Conservation (phyloP, 2,329 filamentous ascomycete species). For the Magnaporthiopsis rhizophila region DNA sequence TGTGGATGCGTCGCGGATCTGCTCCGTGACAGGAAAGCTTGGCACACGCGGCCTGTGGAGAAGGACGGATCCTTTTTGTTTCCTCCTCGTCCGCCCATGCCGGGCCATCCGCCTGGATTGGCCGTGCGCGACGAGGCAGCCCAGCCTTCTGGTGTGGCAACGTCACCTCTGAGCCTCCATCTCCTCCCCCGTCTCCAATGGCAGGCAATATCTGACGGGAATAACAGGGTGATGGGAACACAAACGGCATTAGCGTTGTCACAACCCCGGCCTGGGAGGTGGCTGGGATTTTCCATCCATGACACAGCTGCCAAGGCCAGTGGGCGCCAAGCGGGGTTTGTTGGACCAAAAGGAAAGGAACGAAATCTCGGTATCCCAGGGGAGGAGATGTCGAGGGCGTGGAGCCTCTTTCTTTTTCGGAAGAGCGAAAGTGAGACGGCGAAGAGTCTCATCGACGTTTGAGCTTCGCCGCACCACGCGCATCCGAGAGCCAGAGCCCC, state of each 20-base stretch:
- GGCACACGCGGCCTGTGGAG: background rate
- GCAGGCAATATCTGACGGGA: background rate
- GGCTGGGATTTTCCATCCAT: background rate
- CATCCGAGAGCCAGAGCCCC: slow-evolving; percentile 10
- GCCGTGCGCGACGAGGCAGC: too few species aligned
- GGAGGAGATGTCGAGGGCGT: background rate
- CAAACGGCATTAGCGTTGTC: background rate
- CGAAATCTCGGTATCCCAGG: background rate
- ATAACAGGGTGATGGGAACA: background rate
- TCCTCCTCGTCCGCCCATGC: too few species aligned
- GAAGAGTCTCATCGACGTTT: slow-evolving; percentile 15
- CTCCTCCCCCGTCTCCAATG: background rate
- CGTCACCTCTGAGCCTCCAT: background rate
- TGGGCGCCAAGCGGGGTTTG: too few species aligned
- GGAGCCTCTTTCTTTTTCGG: background rate
- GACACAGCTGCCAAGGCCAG: background rate
- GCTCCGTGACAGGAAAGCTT: background rate
- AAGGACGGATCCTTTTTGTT: too few species aligned
- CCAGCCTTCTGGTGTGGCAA: background rate
- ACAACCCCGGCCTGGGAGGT: background rate
- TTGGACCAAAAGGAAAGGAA: background rate
- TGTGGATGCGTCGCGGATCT: background rate
- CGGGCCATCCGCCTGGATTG: too few species aligned
- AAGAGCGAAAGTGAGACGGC: slow-evolving; percentile 12
- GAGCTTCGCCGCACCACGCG: slow-evolving; percentile 12